Base-by-base conservation (phyloP, 306 rosid species). In the Arachis stenosperma region DNA sequence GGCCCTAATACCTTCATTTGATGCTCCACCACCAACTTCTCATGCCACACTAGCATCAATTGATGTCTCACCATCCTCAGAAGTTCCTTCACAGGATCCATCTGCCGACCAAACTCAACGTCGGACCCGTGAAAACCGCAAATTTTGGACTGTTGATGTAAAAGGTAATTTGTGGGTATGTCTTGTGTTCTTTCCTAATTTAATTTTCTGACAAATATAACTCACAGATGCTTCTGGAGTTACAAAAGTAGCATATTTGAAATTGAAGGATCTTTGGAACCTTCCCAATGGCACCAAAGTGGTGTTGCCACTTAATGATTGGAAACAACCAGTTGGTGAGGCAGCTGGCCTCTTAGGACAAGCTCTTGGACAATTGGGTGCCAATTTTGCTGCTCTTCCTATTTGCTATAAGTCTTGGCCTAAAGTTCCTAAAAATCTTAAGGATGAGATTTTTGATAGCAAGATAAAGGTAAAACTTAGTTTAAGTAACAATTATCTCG, bases 141-240 rank as follows among this genome's bases (percentile, higher is more conserved):
- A 11, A 52, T 52, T n/a, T 52, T 52, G 57, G 57, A 52, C 57
- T 5, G 57, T 52, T n/a, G 57, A 52, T n/a, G 57, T 52, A 52
- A 52, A 52, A 52, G 57, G 57, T 52, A 52, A 14, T 52, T 52
- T 52, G 27, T n/a, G 57, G 13, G 57, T 11, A 52, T 52, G 7
- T 14, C 46, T 6, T 42, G 46, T 11, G 10, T 52, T n/a, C 2
- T n/a, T 14, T n/a, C 6, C 57, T 52, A 14, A 52, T 52, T 52
- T 52, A 29, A 2, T 52, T 29, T 52, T 14, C 57, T 52, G 15
- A 52, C 57, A 52, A 52, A 52, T 52, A 6, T 52, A 5, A 6
- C 57, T n/a, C 9, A 52, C 57, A 52, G 57, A 52, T 52, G 57
- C 57, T 14, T 52, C 29, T 6, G 57, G 57, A 52, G 57, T 52